These are phyloP conservation scores for Quercus bicolor DNA, from an alignment of 306 rosid genomes.

Conservation along the genomic window DNA sequence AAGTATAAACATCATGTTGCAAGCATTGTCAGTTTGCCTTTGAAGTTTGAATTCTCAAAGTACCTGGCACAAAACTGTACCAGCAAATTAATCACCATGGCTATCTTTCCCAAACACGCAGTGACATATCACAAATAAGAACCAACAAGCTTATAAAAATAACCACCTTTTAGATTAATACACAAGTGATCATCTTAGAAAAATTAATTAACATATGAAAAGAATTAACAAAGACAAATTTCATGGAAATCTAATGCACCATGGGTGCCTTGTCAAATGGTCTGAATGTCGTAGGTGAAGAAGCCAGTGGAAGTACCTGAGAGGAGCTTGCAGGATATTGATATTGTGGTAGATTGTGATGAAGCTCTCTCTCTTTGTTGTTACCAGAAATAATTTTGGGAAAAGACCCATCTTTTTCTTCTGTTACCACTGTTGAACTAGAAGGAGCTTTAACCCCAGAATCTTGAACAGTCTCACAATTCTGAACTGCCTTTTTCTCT, in stretches of 20 bases:
- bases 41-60: constrained; percentile 35
- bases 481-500: constrained; percentile 34
- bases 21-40: constrained; percentile 36
- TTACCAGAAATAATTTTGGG: constrained; percentile 26
- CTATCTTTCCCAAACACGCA: constrained; percentile 24
- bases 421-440: constrained; percentile 15
- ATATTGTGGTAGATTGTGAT: constrained; percentile 30
- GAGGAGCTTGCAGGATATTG: constrained; percentile 59
- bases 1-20: constrained; percentile 11
- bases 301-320: constrained; percentile 80
- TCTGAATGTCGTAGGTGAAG: constrained; percentile 61
- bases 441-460: constrained; percentile 19
- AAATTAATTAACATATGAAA: constrained; percentile 23
- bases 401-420: constrained; percentile 37
- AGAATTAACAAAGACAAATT: constrained; percentile 29
- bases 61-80: constrained; percentile 12
- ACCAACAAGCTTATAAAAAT: constrained; percentile 3
- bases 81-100: constrained; percentile 24
- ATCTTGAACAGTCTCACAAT: constrained; percentile 22
- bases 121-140: neutral
- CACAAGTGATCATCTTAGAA: constrained; percentile 25
- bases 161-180: constrained; percentile 22
- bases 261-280: constrained; percentile 36
- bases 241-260: constrained; percentile 38
- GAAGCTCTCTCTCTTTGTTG: constrained; percentile 40